Evolutionary conservation across 1,284 basidiomycete genomes (phyloP).

Genomic region (Ustilago bromivora): DNA sequence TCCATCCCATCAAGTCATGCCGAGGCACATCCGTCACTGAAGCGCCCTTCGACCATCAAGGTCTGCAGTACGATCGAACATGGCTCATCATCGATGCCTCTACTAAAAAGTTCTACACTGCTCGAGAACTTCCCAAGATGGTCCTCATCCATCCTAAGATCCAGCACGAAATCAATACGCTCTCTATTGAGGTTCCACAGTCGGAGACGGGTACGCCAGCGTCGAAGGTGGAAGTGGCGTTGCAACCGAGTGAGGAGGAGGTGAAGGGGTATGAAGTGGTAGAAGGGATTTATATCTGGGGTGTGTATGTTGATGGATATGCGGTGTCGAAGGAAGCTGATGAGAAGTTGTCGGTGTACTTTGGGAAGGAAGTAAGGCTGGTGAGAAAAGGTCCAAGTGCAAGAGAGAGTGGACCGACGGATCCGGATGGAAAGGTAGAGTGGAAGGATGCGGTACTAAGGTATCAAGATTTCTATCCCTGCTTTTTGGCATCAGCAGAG

Average conservation of each 20-base stretch:
- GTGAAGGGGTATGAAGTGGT: slow-evolving; percentile 51
- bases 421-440: slow-evolving; percentile 42
- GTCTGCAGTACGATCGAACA: slow-evolving; percentile 60
- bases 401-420: slow-evolving; percentile 34
- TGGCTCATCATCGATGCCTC: slow-evolving; percentile 64
- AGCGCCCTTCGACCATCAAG: slow-evolving; percentile 50
- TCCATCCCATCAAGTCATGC: slow-evolving; percentile 67
- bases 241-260: slow-evolving; percentile 46
- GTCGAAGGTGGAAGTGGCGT: slow-evolving; percentile 33
- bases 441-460: slow-evolving; percentile 40
- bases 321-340: slow-evolving; percentile 59
- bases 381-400: slow-evolving; percentile 58
- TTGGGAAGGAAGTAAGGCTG: slow-evolving; percentile 57
- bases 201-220: slow-evolving; percentile 39
- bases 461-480: slow-evolving; percentile 61
- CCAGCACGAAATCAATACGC: slow-evolving; percentile 28
- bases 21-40: slow-evolving; percentile 55
- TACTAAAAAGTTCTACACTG: slow-evolving; percentile 59
- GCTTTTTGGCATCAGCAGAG: slow-evolving; percentile 52
- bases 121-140: slow-evolving; percentile 63
- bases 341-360: slow-evolving; percentile 54
- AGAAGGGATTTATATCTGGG: slow-evolving; percentile 60
- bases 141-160: slow-evolving; percentile 59
- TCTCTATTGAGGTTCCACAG: slow-evolving; percentile 58
- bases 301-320: slow-evolving; percentile 55